Conservation (phyloP, 805 yeast species). For the Suhomyces sp. region DNA sequence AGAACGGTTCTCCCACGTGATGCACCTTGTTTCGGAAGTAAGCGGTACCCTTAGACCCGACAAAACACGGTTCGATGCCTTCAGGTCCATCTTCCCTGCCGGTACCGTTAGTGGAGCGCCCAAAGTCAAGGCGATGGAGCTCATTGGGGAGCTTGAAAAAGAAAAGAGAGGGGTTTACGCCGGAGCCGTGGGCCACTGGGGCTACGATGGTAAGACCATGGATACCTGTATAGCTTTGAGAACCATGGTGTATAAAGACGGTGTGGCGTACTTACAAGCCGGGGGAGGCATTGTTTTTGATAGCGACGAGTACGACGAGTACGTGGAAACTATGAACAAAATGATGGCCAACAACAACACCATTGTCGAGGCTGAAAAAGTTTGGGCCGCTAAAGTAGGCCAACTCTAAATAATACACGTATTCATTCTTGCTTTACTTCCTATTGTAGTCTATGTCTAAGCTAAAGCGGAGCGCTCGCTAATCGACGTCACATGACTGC, state of each 20-base stretch:
- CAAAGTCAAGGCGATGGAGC: constrained; percentile 93
- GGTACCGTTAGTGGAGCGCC: constrained; percentile 99
- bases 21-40: constrained; percentile 93
- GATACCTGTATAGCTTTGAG: constrained; percentile 97
- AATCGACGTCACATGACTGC: neutral
- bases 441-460: neutral
- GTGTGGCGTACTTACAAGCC: constrained; percentile 90
- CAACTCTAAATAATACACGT: neutral
- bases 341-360: constrained; percentile 92
- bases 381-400: constrained; percentile 55
- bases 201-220: constrained; percentile 92
- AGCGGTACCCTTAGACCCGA: constrained; percentile 84
- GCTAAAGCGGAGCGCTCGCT: neutral
- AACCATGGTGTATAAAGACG: constrained; percentile 93
- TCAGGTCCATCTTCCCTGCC: constrained; percentile 97
- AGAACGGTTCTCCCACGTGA: constrained; percentile 94
- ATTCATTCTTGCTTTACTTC: neutral
- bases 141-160: constrained; percentile 82
- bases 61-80: constrained; percentile 92
- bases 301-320: constrained; percentile 93
- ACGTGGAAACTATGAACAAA: constrained; percentile 94
- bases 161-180: constrained; percentile 97
- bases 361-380: constrained; percentile 85
- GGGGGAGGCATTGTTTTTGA: constrained; percentile 98
- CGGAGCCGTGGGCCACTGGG: constrained; percentile 98